Evolutionary conservation across 2,329 filamentous ascomycete genomes (phyloP), one percentile per base, ranked within the genome.

Genomic region (Xylaria sp.): DNA sequence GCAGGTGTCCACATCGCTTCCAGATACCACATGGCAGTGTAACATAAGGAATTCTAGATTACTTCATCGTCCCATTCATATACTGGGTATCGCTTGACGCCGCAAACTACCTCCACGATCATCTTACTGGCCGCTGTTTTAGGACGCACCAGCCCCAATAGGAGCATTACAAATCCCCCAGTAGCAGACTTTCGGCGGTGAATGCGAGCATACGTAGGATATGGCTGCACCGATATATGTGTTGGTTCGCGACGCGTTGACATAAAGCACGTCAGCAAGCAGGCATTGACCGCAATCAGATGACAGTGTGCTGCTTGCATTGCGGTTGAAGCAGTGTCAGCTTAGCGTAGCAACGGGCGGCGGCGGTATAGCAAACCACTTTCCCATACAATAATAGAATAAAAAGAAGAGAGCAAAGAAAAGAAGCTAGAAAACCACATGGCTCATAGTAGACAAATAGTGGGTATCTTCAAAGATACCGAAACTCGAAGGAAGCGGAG

Each of bases 401-500:
- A 37, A 35, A 12, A 23, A 2, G 25, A 54, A 35, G 5, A 21
- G 8, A 23, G 23, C 18, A 35, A 37, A 37, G 12, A 44, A n/a
- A 27, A 42, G 13, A 27, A 35, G 29, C 51, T 54, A 54, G 37
- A 42, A 42, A n/a, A 55, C 9, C 32, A 54, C 18, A 25, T 13
- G 23, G 55, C 29, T 58, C 16, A 27, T 5, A 16, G 29, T 23
- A 25, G n/a, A 62, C n/a, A 13, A 21, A 37, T 13, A 35, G 12
- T 16, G 21, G n/a, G 9, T 18, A 21, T 27, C 13, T 13, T 50
- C 32, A 10, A 63, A 53, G 53, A 35, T 47, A 42, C 5, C 59
- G 53, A 63, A 67, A 48, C 53, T 29, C 25, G 60, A 59, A 67
- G 65, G 44, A 23, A 47, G 44, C 27, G 10, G 27, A 63, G 55